Evolutionary conservation across 257 asterid genomes (phyloP).

Genomic region (Solanum clarkiae): DNA sequence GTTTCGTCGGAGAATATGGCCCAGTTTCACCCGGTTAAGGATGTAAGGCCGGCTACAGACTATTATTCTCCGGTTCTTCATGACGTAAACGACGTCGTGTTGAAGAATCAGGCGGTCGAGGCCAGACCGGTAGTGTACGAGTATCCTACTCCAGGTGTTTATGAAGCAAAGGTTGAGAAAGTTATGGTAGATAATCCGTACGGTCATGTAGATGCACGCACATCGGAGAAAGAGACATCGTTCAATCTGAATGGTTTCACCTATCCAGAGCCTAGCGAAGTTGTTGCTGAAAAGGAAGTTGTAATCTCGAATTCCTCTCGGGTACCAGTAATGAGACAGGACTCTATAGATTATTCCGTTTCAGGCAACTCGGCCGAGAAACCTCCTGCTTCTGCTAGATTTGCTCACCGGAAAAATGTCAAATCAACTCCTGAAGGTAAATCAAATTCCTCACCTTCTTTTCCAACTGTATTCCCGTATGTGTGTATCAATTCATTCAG

Average conservation of each 20-base stretch:
- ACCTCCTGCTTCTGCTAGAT: slow-evolving; percentile 57
- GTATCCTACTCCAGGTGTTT: background rate
- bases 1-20: background rate
- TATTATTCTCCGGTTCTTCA: background rate
- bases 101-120: background rate
- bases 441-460: background rate
- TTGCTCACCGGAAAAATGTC: slow-evolving; percentile 49
- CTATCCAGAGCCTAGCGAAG: slow-evolving; percentile 4
- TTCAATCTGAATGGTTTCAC: background rate
- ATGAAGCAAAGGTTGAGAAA: slow-evolving; percentile 8
- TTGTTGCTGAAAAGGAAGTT: slow-evolving; percentile 17
- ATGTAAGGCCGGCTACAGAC: background rate
- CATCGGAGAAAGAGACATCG: background rate
- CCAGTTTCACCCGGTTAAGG: background rate
- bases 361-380: slow-evolving; percentile 17
- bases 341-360: slow-evolving; percentile 1
- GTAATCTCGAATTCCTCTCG: slow-evolving; percentile 14
- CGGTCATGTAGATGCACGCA: background rate
- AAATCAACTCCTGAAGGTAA: slow-evolving; percentile 76
- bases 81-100: slow-evolving; percentile 9
- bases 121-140: slow-evolving; percentile 1
- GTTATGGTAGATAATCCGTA: background rate
- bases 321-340: slow-evolving; percentile 6
- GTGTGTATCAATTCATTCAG: background rate
- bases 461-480: background rate